A percentile compares a stretch with the other conserved stretches of the same genome.
These are phyloP conservation scores for Lepraria neglecta DNA, from an alignment of 495 filamentous ascomycete genomes.

Conservation along the genomic window DNA sequence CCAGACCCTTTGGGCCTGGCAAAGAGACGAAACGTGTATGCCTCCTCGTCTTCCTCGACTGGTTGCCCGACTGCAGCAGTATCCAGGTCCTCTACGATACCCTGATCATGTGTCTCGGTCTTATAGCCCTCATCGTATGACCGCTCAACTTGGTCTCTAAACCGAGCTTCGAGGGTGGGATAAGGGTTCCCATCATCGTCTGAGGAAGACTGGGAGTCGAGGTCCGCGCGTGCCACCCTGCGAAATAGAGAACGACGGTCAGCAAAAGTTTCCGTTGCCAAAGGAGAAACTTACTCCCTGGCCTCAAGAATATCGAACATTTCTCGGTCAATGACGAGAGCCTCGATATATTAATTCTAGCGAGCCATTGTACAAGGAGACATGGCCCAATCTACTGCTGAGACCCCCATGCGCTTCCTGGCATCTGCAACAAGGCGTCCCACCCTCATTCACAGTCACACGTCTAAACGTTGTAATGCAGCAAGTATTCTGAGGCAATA, in stretches of 20 bases:
- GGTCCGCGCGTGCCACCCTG: constrained; percentile 11
- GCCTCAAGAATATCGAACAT: neutral
- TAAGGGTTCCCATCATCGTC: neutral
- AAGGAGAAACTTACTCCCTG: neutral
- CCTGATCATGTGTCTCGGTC: neutral
- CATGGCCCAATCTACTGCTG: neutral
- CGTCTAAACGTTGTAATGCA: too few species aligned
- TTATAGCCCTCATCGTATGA: neutral
- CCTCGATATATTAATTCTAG: neutral
- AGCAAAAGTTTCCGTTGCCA: neutral
- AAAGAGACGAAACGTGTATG: constrained; percentile 20
- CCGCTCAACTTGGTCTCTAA: constrained; percentile 6
- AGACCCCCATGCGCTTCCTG: too few species aligned
- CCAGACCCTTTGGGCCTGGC: neutral
- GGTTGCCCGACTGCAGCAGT: neutral
- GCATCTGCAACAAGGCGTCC: too few species aligned
- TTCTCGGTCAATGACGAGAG: neutral
- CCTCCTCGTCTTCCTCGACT: neutral
- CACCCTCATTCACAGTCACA: too few species aligned
- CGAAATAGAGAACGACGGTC: neutral
- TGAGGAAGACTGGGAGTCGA: constrained; percentile 1
- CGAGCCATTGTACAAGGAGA: too few species aligned
- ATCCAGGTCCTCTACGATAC: neutral
- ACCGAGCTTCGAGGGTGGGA: constrained; percentile 13
- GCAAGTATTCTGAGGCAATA: too few species aligned